Evolutionary conservation across 495 filamentous ascomycete species (phyloP), one percentile per base, ranked within the genome.

Genomic region (Acidiella bohemica): DNA sequence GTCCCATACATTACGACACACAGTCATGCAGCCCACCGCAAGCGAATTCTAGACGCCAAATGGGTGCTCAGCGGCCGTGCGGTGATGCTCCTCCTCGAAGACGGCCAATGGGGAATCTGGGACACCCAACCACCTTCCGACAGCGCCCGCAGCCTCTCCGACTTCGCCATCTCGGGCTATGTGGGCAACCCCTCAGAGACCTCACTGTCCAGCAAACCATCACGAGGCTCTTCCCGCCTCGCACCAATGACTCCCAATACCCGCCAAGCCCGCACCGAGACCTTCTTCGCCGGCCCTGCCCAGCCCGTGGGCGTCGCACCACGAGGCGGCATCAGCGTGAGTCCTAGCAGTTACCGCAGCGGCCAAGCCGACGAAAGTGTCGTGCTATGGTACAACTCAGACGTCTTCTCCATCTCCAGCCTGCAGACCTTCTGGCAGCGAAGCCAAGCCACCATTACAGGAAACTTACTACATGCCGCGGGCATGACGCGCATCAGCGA

Each of bases 61-160:
- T 95, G 88, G 88, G 73, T 84, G 6, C 65, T 78, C n/a, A 73
- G 76, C 30, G 87, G 86, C 26, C 75, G 70, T 29, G 80, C 79
- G 10, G 67, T 94, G 26, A 63, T 94, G 46, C 71, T 75, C 4
- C 67, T 96, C 6, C 67, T 88, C 10, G 71, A 71, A 4, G 84
- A 93, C 57, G 88, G 85, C 0, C 80, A 92, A 62, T 96, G 87
- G 87, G 87, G 84, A 3, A 74, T 96, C 20, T 95, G 88, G 86
- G 84, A 92, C 60, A 65, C 87, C 22, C 76, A 84, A 51, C 76
- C 78, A 1, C 68, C 73, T 27, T 55, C 54, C 62, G 53, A 78
- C 12, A 68, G 69, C 35, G 76, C 76, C 12, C 76, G 73, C 12
- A 72, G 75, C 5, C 56, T 78, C 46, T 77, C 79, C 13, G 56